Percentiles rank a stretch among this genome's conserved stretches.
These are phyloP conservation scores for Penicillium ucsense DNA, from an alignment of 495 filamentous ascomycete species.

Conservation along the genomic window DNA sequence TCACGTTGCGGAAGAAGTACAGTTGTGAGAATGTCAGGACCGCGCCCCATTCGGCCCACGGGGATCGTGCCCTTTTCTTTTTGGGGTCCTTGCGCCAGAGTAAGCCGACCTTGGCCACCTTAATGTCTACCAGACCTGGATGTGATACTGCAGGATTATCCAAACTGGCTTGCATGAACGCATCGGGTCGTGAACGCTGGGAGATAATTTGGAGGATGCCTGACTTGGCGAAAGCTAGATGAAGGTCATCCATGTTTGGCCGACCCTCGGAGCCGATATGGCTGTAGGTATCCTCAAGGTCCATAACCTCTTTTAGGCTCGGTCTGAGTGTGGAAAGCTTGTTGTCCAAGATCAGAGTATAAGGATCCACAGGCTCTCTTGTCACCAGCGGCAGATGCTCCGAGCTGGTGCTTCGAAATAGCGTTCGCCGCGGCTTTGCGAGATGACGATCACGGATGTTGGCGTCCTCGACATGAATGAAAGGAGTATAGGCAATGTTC, in stretches of 20 bases:
- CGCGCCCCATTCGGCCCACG: constrained; percentile 98
- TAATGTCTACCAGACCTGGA: constrained; percentile 92
- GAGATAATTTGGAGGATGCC: constrained; percentile 92
- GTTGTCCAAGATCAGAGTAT: constrained; percentile 82
- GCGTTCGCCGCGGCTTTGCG: constrained; percentile 57
- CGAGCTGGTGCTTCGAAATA: constrained; percentile 58
- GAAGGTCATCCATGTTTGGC: constrained; percentile 66
- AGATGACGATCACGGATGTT: constrained; percentile 71
- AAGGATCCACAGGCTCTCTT: constrained; percentile 88
- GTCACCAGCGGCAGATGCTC: constrained; percentile 58
- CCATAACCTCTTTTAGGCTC: constrained; percentile 81
- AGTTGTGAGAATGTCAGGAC: constrained; percentile 90
- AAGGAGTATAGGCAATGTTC: constrained; percentile 95
- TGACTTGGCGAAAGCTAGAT: constrained; percentile 81
- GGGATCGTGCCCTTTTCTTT: constrained; percentile 87
- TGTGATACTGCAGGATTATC: constrained; percentile 80
- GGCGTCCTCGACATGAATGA: constrained; percentile 93
- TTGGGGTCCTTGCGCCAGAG: constrained; percentile 94
- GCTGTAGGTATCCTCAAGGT: constrained; percentile 82
- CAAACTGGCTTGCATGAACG: constrained; percentile 82
- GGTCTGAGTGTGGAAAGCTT: constrained; percentile 75
- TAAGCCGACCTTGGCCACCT: constrained; percentile 90
- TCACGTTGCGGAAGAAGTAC: constrained; percentile 89
- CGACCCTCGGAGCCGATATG: constrained; percentile 68
- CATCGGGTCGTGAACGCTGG: constrained; percentile 81